phyloP scores from a whole-genome alignment of 2,329 filamentous ascomycete species.

The Fusarium sp. region DNA sequence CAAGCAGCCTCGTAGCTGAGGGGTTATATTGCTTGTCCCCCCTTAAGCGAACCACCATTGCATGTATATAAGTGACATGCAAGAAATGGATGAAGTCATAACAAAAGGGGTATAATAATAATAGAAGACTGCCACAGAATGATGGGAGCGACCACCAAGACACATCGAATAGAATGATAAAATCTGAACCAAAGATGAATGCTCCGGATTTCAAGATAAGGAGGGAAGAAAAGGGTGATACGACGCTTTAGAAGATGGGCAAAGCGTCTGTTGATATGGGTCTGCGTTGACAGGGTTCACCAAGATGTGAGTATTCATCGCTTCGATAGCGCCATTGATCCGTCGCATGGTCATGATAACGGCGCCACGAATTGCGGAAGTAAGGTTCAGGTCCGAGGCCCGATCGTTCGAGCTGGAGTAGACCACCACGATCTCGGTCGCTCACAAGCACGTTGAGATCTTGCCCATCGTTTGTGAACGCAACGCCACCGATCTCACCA shows the following conservation, averaged over 20 bases:
- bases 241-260: conserved; percentile 26
- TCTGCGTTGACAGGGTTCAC: conserved; percentile 34
- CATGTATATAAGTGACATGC: conserved; percentile 4
- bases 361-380: conserved; percentile 36
- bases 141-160: conserved; percentile 15
- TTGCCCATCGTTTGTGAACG: conserved; percentile 74
- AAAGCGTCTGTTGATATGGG: conserved; percentile 33
- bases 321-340: conserved; percentile 26
- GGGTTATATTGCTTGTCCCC: conserved; percentile 3
- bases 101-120: conserved; percentile 36
- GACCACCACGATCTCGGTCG: conserved; percentile 73
- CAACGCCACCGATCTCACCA: conserved; percentile 77
- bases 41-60: conserved; percentile 4
- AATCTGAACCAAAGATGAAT: conserved; percentile 5
- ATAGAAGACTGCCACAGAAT: conserved; percentile 1
- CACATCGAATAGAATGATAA: conserved; percentile 9
- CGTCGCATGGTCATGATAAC: conserved; percentile 2
- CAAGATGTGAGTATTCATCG: conserved; percentile 13
- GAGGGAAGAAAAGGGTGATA: neutral
- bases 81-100: conserved; percentile 16
- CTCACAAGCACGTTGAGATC: conserved; percentile 76
- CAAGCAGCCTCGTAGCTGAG: conserved; percentile 5
- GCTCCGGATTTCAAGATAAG: neutral
- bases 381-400: conserved; percentile 47
- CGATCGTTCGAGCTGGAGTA: conserved; percentile 70